Evolutionary conservation across 192 early-diverging fungal species (phyloP).

Genomic region (Powellomyces hirtus): DNA sequence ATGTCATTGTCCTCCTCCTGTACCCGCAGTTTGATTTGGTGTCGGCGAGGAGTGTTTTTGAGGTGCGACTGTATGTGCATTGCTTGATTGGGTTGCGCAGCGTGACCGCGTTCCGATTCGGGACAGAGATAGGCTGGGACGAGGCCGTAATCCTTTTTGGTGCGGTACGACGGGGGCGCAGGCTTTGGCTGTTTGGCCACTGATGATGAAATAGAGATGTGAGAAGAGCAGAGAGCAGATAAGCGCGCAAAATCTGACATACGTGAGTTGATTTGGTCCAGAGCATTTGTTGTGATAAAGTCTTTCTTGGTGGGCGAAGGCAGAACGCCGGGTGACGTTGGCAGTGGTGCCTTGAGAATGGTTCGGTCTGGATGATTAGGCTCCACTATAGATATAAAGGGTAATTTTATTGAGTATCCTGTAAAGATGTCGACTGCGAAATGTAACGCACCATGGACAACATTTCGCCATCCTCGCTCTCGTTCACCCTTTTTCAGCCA

Average conservation of each 20-base stretch:
- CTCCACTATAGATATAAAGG: background rate
- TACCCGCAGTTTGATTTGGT: background rate
- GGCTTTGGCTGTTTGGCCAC: slow-evolving; percentile 39
- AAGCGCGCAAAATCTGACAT: too few species aligned
- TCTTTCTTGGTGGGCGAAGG: slow-evolving; percentile 41
- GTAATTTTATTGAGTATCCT: too few species aligned
- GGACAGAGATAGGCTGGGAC: slow-evolving; percentile 40
- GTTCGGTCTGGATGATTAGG: slow-evolving; percentile 36
- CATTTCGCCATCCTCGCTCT: slow-evolving; percentile 13
- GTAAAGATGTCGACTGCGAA: background rate
- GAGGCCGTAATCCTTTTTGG: slow-evolving; percentile 50
- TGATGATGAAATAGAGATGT: too few species aligned
- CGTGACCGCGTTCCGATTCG: background rate
- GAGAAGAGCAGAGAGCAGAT: too few species aligned
- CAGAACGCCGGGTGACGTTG: slow-evolving; percentile 32
- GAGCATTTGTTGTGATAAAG: slow-evolving; percentile 51
- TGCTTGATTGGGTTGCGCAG: background rate
- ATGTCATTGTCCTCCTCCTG: slow-evolving; percentile 24
- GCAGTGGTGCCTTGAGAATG: slow-evolving; percentile 49
- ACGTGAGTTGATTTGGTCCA: slow-evolving; percentile 60
- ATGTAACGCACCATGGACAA: background rate
- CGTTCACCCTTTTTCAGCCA: slow-evolving; percentile 54
- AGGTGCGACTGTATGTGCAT: slow-evolving; percentile 11
- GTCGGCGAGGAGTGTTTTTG: background rate
- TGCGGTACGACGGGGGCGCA: slow-evolving; percentile 28